Evolutionary conservation across 192 early-diverging fungal genomes (phyloP).

Genomic region (Obelidium mucronatum): DNA sequence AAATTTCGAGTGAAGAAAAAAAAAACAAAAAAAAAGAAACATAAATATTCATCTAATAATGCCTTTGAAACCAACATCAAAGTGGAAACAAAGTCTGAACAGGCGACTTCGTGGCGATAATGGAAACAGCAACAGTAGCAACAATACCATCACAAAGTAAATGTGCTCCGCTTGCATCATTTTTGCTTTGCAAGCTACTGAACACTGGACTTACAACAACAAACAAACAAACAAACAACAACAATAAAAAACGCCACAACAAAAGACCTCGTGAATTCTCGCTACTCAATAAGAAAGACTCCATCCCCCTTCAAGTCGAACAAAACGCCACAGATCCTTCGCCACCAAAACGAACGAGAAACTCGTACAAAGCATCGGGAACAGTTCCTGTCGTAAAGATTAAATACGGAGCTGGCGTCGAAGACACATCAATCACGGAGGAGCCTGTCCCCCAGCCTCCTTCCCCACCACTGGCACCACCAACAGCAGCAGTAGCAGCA

Average conservation of each 20-base stretch:
- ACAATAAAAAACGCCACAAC: neutral
- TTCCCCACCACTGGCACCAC: neutral
- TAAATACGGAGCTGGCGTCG: neutral
- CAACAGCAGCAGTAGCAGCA: neutral
- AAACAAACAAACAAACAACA: neutral
- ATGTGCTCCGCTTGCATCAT: neutral
- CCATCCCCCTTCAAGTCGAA: too few species aligned
- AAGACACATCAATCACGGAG: neutral
- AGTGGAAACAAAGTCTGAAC: neutral
- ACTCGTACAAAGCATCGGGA: neutral
- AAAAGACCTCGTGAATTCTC: neutral
- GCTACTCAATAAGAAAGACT: too few species aligned
- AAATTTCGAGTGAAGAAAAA: neutral
- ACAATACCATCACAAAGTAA: neutral
- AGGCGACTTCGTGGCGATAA: neutral
- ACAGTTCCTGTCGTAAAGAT: neutral
- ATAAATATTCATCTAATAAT: too few species aligned
- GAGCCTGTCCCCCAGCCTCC: neutral
- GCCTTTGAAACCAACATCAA: neutral
- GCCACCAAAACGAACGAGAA: neutral
- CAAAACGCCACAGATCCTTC: neutral
- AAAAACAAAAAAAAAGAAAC: slow-evolving; percentile 10
- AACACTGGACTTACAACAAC: neutral
- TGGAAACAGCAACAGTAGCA: neutral
- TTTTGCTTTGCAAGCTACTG: neutral